Percentiles rank a stretch among this genome's conserved stretches.
These are phyloP conservation scores for Talaromyces nanjingensis DNA, from an alignment of 495 filamentous ascomycete species.

Conservation along the genomic window DNA sequence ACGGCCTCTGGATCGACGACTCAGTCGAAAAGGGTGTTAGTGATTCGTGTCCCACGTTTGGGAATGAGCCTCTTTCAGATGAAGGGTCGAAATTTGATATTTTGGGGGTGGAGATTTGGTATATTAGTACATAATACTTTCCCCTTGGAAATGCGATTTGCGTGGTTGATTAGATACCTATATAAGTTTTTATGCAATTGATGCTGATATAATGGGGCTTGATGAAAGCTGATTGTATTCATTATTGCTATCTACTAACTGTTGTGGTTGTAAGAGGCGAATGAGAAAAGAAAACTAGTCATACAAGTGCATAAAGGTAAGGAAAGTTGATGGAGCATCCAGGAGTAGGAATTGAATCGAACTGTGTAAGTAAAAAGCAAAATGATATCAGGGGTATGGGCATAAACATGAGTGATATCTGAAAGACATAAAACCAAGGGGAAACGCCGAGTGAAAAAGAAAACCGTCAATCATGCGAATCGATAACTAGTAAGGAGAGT, in stretches of 20 bases:
- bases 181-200: not conserved
- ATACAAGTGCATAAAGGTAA: not conserved
- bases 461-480: not conserved
- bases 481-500: slow-evolving; percentile 64
- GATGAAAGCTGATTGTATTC: not conserved
- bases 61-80: slow-evolving; percentile 92
- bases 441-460: not conserved
- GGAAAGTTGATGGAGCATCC: not conserved
- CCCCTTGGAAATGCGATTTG: not conserved
- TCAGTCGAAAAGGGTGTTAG: slow-evolving; percentile 82
- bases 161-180: not conserved
- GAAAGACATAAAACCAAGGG: not conserved
- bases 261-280: not conserved
- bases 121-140: slow-evolving; percentile 44
- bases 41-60: slow-evolving; percentile 78
- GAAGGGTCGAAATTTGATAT: slow-evolving; percentile 91
- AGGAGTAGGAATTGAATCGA: not conserved
- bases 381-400: not conserved
- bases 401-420: not conserved
- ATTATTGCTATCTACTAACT: not conserved
- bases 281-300: not conserved
- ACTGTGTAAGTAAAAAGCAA: not conserved
- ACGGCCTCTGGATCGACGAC: slow-evolving; percentile 88
- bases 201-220: not conserved
- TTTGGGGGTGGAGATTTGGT: slow-evolving; percentile 89